These are phyloP conservation scores for Crithidia mellificae DNA, from an alignment of 208 protist genomes.

Conservation along the genomic window DNA sequence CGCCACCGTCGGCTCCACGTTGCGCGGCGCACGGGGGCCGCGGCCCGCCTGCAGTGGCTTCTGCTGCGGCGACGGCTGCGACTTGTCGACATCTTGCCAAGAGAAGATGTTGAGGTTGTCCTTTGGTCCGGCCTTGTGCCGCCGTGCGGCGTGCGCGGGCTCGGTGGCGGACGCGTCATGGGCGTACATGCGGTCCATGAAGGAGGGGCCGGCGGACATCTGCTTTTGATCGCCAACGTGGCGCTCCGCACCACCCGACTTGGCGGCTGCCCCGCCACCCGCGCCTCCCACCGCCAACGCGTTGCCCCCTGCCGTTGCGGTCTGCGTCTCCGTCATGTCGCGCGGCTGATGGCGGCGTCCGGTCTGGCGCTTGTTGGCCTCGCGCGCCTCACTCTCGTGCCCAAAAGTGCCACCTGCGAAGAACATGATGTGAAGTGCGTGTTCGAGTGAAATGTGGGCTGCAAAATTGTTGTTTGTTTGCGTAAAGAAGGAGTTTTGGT, in stretches of 20 bases:
- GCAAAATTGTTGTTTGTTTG: neutral
- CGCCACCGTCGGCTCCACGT: neutral
- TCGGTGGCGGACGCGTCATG: constrained; percentile 17
- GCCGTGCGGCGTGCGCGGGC: constrained; percentile 13
- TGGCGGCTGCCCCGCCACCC: neutral
- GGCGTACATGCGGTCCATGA: constrained; percentile 61
- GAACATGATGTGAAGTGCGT: constrained; percentile 8
- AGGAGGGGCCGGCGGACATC: constrained; percentile 45
- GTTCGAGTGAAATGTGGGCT: too few species aligned
- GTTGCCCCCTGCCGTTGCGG: neutral
- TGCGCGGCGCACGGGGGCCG: constrained; percentile 12
- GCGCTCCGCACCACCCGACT: constrained; percentile 9
- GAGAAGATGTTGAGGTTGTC: constrained; percentile 77
- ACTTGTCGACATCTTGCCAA: constrained; percentile 44
- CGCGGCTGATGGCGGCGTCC: constrained; percentile 64
- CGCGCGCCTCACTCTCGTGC: constrained; percentile 50
- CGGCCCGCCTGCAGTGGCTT: neutral
- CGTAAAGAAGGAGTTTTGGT: too few species aligned
- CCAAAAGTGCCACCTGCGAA: constrained; percentile 43
- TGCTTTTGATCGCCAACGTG: constrained; percentile 35
- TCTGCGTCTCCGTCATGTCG: constrained; percentile 51
- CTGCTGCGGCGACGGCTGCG: neutral
- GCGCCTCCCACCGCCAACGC: neutral
- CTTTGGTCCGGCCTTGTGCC: constrained; percentile 21
- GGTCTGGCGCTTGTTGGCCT: constrained; percentile 34